Percentiles rank a stretch among this genome's conserved stretches.
These are phyloP conservation scores for Ochetophila trinervis DNA, from an alignment of 306 rosid genomes.

Conservation along the genomic window DNA sequence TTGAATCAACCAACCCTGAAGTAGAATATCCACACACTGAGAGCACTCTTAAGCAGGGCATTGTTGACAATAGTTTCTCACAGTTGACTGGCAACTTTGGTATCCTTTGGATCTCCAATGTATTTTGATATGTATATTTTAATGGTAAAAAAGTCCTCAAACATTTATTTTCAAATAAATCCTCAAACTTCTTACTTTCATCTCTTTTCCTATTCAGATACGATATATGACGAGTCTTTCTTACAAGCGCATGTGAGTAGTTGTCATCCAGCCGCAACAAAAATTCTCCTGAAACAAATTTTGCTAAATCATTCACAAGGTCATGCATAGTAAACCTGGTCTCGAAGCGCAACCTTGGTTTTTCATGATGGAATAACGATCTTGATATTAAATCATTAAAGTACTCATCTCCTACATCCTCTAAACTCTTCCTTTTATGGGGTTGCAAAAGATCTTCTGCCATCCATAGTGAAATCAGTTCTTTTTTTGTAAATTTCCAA, in stretches of 20 bases:
- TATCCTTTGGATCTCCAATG: too few species aligned
- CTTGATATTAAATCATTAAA: slow-evolving; percentile 27
- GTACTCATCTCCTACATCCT: slow-evolving; percentile 25
- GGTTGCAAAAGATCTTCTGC: slow-evolving; percentile 26
- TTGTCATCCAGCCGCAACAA: neutral
- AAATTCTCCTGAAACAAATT: slow-evolving; percentile 4
- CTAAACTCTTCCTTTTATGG: neutral
- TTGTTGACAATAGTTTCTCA: neutral
- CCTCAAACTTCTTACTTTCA: neutral
- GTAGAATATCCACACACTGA: neutral
- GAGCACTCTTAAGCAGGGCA: neutral
- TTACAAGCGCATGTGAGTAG: too few species aligned
- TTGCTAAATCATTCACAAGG: slow-evolving; percentile 14
- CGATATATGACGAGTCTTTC: slow-evolving; percentile 10
- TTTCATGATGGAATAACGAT: slow-evolving; percentile 11
- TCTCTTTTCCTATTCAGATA: neutral
- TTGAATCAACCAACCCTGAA: too few species aligned
- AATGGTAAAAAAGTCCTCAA: slow-evolving; percentile 1
- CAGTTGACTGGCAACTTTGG: too few species aligned
- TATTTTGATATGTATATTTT: neutral
- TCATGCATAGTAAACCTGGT: slow-evolving; percentile 8
- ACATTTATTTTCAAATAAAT: neutral
- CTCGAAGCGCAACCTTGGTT: too few species aligned
- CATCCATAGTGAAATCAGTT: slow-evolving; percentile 34
- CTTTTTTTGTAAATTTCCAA: neutral